Evolutionary conservation across 2,329 filamentous ascomycete genomes (phyloP).

Genomic region (Fusarium hostae): DNA sequence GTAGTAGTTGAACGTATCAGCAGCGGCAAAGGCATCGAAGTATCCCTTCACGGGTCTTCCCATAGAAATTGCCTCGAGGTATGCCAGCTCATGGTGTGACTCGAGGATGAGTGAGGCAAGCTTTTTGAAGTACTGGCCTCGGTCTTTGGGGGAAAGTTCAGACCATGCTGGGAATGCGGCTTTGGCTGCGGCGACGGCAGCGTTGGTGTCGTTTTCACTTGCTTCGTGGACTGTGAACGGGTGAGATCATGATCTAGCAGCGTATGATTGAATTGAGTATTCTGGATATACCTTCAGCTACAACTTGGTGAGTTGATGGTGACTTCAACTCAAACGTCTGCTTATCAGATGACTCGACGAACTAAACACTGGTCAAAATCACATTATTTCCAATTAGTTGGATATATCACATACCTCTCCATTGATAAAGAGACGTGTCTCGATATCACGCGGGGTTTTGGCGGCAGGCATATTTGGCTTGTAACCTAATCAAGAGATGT

Average conservation of each 20-base stretch:
- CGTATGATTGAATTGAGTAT: rapidly evolving
- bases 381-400: rapidly evolving
- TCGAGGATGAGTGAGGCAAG: constrained; percentile 56
- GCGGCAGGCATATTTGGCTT: not conserved
- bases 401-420: not conserved
- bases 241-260: not conserved
- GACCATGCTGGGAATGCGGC: constrained; percentile 60
- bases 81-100: constrained; percentile 55
- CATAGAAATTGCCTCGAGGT: constrained; percentile 17
- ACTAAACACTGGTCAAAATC: rapidly evolving
- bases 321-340: not conserved
- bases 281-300: not conserved
- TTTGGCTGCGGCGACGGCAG: constrained; percentile 59
- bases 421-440: not conserved
- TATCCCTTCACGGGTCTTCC: constrained; percentile 9
- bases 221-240: not conserved
- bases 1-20: constrained; percentile 53
- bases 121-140: constrained; percentile 56
- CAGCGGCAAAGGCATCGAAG: constrained; percentile 53
- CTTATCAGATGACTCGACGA: not conserved
- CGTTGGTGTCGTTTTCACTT: constrained; percentile 56
- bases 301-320: not conserved
- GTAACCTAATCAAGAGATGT: not conserved
- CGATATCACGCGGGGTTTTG: not conserved
- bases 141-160: constrained; percentile 50